These are phyloP conservation scores for Diddensiella caesifluorescens DNA, from an alignment of 805 yeast genomes.

Conservation along the genomic window DNA sequence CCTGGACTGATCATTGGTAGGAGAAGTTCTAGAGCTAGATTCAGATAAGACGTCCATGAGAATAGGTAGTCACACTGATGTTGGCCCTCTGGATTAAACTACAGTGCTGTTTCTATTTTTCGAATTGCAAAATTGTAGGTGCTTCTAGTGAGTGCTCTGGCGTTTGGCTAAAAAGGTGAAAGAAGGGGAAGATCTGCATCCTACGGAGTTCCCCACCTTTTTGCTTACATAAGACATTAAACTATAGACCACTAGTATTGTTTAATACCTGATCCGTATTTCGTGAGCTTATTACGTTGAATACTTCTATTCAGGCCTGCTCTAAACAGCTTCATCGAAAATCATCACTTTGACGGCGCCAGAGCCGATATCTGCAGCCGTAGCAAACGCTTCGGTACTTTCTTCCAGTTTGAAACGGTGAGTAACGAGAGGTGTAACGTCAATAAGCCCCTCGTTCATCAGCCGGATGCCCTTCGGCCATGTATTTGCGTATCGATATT, in stretches of 20 bases:
- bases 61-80: too few species aligned
- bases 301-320: not conserved
- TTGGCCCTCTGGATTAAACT: too few species aligned
- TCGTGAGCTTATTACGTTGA: too few species aligned
- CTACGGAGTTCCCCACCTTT: too few species aligned
- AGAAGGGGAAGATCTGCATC: too few species aligned
- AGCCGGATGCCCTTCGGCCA: conserved; percentile 54
- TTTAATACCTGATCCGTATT: too few species aligned
- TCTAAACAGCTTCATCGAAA: conserved; percentile 27
- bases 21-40: not conserved
- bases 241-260: too few species aligned
- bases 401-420: conserved; percentile 45
- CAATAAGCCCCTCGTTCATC: conserved; percentile 40
- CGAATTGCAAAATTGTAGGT: too few species aligned
- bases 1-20: not conserved
- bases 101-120: too few species aligned
- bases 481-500: conserved; percentile 50
- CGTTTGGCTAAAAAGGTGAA: too few species aligned
- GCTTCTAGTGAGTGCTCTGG: too few species aligned
- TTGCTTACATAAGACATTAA: too few species aligned
- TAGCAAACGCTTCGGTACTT: conserved; percentile 43
- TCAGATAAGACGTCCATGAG: not conserved
- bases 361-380: conserved; percentile 37
- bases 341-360: conserved; percentile 47
- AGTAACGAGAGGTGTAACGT: conserved; percentile 45